phyloP scores from a whole-genome alignment of 2,329 filamentous ascomycete genomes.

The Trichoderma koningiopsis region DNA sequence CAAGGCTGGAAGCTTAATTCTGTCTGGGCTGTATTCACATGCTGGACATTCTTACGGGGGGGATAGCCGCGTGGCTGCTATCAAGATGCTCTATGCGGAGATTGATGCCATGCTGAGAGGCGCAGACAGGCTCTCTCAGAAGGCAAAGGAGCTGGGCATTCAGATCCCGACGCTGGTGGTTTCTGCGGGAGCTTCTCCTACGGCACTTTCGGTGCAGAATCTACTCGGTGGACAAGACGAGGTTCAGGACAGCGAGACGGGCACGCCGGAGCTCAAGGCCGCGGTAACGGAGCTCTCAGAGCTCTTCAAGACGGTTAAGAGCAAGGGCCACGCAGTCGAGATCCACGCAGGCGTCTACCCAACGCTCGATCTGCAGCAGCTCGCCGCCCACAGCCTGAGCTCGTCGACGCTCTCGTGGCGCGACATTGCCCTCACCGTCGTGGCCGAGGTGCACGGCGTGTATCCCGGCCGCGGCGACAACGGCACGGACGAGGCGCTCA shows the following conservation, averaged over 20 bases:
- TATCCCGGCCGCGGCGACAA: slow-evolving; percentile 61
- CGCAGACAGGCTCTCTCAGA: slow-evolving; percentile 30
- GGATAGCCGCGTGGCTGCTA: slow-evolving; percentile 37
- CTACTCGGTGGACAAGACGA: slow-evolving; percentile 26
- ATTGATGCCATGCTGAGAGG: slow-evolving; percentile 35
- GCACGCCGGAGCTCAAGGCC: slow-evolving; percentile 28
- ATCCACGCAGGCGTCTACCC: slow-evolving; percentile 78
- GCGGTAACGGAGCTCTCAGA: slow-evolving; percentile 29
- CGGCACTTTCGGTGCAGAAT: slow-evolving; percentile 48
- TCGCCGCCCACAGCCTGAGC: slow-evolving; percentile 66
- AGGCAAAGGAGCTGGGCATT: slow-evolving; percentile 28
- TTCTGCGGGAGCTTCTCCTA: slow-evolving; percentile 77
- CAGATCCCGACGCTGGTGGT: slow-evolving; percentile 42
- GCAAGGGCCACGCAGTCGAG: slow-evolving; percentile 56
- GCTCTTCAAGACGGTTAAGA: slow-evolving; percentile 36
- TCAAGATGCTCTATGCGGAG: slow-evolving; percentile 38
- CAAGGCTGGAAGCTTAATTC: slow-evolving; percentile 36
- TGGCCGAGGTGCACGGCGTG: slow-evolving; percentile 71
- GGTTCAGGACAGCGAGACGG: slow-evolving; percentile 17
- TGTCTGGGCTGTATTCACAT: slow-evolving; percentile 73
- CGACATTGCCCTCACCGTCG: slow-evolving; percentile 66
- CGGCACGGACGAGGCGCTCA: slow-evolving; percentile 62
- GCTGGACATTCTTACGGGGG: slow-evolving; percentile 69
- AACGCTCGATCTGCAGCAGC: slow-evolving; percentile 75
- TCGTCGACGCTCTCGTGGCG: slow-evolving; percentile 48